phyloP scores from a whole-genome alignment of 441 rosid genomes.

The Manihot esculenta region DNA sequence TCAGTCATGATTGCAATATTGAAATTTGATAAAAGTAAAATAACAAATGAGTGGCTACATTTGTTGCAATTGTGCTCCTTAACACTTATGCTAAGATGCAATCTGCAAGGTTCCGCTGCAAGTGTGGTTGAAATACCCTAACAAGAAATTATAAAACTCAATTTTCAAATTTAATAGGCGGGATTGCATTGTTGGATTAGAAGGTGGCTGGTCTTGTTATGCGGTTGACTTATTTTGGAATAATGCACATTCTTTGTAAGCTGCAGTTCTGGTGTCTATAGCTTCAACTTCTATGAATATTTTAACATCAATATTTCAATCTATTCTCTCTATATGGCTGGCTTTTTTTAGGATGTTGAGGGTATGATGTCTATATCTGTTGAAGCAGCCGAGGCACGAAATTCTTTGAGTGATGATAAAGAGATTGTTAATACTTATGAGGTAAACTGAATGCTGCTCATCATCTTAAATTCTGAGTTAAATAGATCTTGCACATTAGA shows the following conservation, averaged over 20 bases:
- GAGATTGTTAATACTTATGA: slow-evolving; percentile 93
- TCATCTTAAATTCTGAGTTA: slow-evolving; percentile 14
- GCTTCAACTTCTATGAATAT: neutral
- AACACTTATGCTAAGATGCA: neutral
- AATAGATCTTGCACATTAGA: neutral
- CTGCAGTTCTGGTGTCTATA: neutral
- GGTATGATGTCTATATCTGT: slow-evolving; percentile 99
- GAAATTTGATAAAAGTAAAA: slow-evolving; percentile 1
- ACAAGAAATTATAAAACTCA: neutral
- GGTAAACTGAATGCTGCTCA: slow-evolving; percentile 42
- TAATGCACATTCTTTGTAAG: neutral
- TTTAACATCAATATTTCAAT: neutral
- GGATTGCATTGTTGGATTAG: neutral
- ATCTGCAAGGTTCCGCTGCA: neutral
- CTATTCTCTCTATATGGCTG: slow-evolving; percentile 6
- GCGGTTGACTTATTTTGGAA: neutral
- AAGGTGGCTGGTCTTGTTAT: neutral
- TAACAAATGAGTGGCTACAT: neutral
- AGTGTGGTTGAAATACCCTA: neutral
- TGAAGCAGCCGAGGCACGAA: slow-evolving; percentile 92
- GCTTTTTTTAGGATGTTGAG: slow-evolving; percentile 72
- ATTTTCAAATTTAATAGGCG: neutral
- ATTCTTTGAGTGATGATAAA: slow-evolving; percentile 92
- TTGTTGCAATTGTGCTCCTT: neutral
- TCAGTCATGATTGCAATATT: neutral